These are phyloP conservation scores for Rhizopus delemar DNA, from an alignment of 371 early-diverging fungal species.

Conservation along the genomic window DNA sequence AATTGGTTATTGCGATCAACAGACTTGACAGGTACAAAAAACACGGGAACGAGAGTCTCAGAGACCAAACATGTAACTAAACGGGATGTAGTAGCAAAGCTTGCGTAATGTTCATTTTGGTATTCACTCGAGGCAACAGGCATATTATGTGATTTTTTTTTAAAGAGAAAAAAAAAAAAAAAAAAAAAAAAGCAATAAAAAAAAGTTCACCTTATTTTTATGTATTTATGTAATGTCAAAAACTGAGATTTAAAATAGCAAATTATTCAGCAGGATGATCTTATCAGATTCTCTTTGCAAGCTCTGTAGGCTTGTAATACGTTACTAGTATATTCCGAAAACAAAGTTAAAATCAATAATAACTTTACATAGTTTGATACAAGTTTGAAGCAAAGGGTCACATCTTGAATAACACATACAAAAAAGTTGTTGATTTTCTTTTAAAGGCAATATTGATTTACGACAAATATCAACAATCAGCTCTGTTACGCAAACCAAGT, in stretches of 20 bases:
- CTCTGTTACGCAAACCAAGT: no score
- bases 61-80: conserved; percentile 61
- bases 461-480: neutral
- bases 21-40: conserved; percentile 30
- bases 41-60: conserved; percentile 55
- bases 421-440: no score
- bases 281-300: conserved; percentile 1
- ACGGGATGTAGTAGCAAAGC: conserved; percentile 62
- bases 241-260: neutral
- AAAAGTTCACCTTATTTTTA: neutral
- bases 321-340: neutral
- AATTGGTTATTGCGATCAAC: conserved; percentile 1
- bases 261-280: conserved; percentile 4
- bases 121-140: conserved; percentile 25
- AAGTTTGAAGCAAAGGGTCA: neutral
- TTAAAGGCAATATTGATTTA: no score
- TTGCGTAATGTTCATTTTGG: conserved; percentile 43
- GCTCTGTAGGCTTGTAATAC: neutral
- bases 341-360: neutral
- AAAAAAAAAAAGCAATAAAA: conserved; percentile 1
- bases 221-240: neutral
- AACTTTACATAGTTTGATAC: neutral
- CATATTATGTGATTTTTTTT: conserved; percentile 11
- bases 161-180: conserved; percentile 3
- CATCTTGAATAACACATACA: no score